Evolutionary conservation across 768 basidiomycete species (phyloP).

Genomic region (Trichaptum fuscoviolaceum): DNA sequence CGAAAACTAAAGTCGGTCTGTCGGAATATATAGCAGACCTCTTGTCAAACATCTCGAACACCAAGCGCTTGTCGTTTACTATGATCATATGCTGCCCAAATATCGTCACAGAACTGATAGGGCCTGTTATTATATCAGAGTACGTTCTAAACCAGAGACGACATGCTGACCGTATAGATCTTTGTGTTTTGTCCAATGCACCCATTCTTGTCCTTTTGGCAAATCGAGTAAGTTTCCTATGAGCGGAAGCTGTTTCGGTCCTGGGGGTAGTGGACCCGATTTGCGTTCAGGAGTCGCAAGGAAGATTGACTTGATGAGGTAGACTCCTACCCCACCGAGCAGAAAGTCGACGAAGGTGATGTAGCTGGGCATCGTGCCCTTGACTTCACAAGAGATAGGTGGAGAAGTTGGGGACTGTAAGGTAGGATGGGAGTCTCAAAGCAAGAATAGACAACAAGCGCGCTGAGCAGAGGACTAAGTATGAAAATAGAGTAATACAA

Average conservation of each 20-base stretch:
- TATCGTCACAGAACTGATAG: constrained; percentile 54
- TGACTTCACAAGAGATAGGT: background rate
- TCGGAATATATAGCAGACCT: background rate
- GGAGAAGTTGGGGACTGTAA: background rate
- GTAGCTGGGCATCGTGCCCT: background rate
- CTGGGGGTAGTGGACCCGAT: constrained; percentile 21
- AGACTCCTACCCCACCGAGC: background rate
- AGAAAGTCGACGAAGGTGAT: background rate
- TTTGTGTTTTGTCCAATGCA: background rate
- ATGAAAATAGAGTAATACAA: background rate
- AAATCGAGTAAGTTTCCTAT: constrained; percentile 24
- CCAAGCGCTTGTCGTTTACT: constrained; percentile 45
- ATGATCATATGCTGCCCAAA: constrained; percentile 56
- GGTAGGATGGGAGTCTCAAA: too few species aligned
- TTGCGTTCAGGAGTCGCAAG: background rate
- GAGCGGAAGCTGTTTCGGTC: constrained; percentile 21
- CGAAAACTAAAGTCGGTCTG: background rate
- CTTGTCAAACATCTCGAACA: constrained; percentile 16
- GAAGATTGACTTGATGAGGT: background rate
- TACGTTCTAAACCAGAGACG: background rate
- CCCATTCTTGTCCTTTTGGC: constrained; percentile 21
- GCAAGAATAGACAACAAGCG: background rate
- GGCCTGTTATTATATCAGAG: constrained; percentile 32
- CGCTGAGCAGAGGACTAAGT: background rate
- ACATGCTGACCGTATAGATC: background rate